A percentile compares a stretch with the other conserved stretches of the same genome.
Conservation (phyloP, 352 stramenopile genomes). For the Phytophthora capsici region DNA sequence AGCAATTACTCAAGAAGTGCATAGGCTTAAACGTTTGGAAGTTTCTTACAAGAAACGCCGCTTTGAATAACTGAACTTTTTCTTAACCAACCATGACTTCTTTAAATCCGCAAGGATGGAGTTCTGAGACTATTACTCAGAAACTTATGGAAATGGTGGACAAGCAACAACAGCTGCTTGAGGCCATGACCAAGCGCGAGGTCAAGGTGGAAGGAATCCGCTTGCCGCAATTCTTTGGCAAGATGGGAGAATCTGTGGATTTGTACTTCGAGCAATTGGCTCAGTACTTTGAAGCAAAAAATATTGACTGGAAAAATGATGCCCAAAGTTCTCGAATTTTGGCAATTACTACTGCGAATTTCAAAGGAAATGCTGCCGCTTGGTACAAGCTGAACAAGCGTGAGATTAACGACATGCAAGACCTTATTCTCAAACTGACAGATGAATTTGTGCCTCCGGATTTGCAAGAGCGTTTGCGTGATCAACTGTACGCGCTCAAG, state of each 20-base stretch:
- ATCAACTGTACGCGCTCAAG: slow-evolving; percentile 22
- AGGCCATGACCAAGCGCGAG: slow-evolving; percentile 21
- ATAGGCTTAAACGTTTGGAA: background rate
- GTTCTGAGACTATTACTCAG: slow-evolving; percentile 9
- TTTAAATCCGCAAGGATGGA: slow-evolving; percentile 21
- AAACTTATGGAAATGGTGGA: slow-evolving; percentile 10
- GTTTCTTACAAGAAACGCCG: background rate
- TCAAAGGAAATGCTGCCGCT: slow-evolving; percentile 14
- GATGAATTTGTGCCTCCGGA: slow-evolving; percentile 28
- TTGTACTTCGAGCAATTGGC: slow-evolving; percentile 31
- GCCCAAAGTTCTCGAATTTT: slow-evolving; percentile 10
- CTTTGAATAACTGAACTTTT: slow-evolving; percentile 12
- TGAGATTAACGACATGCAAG: slow-evolving; percentile 19
- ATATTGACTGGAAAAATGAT: slow-evolving; percentile 11
- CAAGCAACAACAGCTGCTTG: slow-evolving; percentile 25
- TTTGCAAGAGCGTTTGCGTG: slow-evolving; percentile 28
- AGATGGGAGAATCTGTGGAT: slow-evolving; percentile 14
- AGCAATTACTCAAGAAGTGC: background rate
- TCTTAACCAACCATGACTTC: slow-evolving; percentile 12
- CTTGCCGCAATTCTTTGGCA: slow-evolving; percentile 17
- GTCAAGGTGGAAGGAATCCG: slow-evolving; percentile 24
- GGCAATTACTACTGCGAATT: slow-evolving; percentile 10
- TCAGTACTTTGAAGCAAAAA: slow-evolving; percentile 24
- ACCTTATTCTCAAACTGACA: background rate
- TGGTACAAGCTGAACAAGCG: slow-evolving; percentile 21